Base-by-base conservation (phyloP, 768 basidiomycete species). In the Chiua virens region DNA sequence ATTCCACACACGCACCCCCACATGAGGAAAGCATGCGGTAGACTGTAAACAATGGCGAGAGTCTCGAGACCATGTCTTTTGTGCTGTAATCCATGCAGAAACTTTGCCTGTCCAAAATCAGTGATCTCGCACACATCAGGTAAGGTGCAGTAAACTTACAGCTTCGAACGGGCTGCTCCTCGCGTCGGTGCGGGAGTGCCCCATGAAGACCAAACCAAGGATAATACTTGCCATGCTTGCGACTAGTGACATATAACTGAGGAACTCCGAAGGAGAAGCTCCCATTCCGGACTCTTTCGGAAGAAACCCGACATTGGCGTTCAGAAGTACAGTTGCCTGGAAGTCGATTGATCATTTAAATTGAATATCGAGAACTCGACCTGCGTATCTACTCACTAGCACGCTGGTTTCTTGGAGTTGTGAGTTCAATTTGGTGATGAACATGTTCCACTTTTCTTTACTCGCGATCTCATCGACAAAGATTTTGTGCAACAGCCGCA, bases 251-350 rank as follows among this genome's bases (percentile, higher is more conserved):
- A 73, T 50, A 50, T 79, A 81, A 45, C 71, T 72, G 18, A 75
- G 62, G 25, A 76, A 70, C 38, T 79, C 73, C 1, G 67, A 66
- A 1, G 63, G 50, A 4, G 59, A 63, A 23, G 40, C 53, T 5
- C 57, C 59, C n/a, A 35, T 56, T 13, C 76, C 72, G 18, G 73
- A 69, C 23, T 73, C 69, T 36, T 85, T 34, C 34, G 34, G 77
- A 17, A 87, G 67, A 55, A 85, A 83, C 0, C 74, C 78, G 0
- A 86, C 79, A 43, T 84, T 83, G 11, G 79, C 80, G 34, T 77
- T 79, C 20, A 86, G 60, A n/a, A 86, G 67, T 4, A 85, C 81
- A 1, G 80, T 81, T 3, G 75, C 76, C 82, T 85, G 41, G 7
- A 47, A 17, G 34, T 15, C 3, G 7, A 18, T 27, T 5, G 9